Conservation (phyloP, 2,329 filamentous ascomycete species). For the Sarocladiaceae sp. region DNA sequence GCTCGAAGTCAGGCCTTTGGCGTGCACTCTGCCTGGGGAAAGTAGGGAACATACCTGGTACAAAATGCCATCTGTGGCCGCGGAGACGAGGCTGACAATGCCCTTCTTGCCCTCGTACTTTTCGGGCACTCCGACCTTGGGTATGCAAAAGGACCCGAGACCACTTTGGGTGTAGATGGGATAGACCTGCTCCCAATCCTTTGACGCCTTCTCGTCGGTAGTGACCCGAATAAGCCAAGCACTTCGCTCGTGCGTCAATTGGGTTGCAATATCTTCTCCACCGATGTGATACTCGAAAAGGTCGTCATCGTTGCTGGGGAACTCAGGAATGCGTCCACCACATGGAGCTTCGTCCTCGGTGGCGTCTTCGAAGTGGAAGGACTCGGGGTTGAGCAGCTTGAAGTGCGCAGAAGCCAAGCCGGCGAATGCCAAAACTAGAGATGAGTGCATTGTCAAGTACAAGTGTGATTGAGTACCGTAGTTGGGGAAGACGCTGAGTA, state of each 20-base stretch:
- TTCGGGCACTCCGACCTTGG: constrained; percentile 41
- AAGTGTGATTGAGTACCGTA: neutral
- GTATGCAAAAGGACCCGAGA: constrained; percentile 50
- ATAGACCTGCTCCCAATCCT: constrained; percentile 52
- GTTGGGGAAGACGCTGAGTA: neutral
- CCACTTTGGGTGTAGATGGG: constrained; percentile 51
- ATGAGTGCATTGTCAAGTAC: constrained; percentile 27
- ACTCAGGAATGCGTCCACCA: constrained; percentile 47
- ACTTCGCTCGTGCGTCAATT: constrained; percentile 45
- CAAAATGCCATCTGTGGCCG: constrained; percentile 51
- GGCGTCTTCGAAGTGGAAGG: constrained; percentile 45
- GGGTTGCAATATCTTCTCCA: constrained; percentile 47
- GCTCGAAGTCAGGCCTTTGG: too few relatives aligned
- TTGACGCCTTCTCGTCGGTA: constrained; percentile 39
- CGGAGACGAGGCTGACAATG: constrained; percentile 46
- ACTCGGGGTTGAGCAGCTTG: constrained; percentile 41
- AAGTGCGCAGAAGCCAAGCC: constrained; percentile 49
- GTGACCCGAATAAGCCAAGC: constrained; percentile 57
- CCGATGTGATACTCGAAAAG: constrained; percentile 55
- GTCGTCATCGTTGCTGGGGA: constrained; percentile 35
- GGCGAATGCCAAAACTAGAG: constrained; percentile 29
- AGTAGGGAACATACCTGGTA: constrained; percentile 46
- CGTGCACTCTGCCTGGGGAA: too few relatives aligned
- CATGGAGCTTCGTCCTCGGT: constrained; percentile 44
- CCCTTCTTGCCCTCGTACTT: constrained; percentile 52